Percentiles rank a stretch among this genome's conserved stretches.
Evolutionary conservation across 2,329 filamentous ascomycete genomes (phyloP).

Genomic region (Cercospora sp.): DNA sequence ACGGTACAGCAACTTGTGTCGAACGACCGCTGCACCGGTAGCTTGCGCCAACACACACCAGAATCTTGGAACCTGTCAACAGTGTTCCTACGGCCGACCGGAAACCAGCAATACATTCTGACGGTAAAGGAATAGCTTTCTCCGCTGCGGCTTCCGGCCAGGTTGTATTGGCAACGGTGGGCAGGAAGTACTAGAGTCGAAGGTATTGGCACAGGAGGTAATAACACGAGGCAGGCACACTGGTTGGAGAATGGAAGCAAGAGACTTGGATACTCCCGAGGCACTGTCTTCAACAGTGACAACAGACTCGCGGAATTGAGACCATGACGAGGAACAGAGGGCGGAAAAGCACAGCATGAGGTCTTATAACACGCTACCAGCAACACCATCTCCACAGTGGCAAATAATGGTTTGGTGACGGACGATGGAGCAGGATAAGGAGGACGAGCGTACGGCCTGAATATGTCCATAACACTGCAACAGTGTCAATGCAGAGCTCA

Average conservation of each 20-base stretch:
- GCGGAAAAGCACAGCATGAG: not conserved
- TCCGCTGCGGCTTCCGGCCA: too few species aligned
- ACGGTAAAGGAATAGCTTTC: not conserved
- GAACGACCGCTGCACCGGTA: not conserved
- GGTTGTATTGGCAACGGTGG: not conserved
- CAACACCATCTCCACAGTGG: not conserved
- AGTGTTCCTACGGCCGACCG: not conserved
- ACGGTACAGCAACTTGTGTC: not conserved
- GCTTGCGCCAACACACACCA: not conserved
- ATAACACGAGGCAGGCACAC: not conserved
- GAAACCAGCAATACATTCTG: not conserved
- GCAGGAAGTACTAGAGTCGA: not conserved
- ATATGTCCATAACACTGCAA: not conserved
- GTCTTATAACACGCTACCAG: not conserved
- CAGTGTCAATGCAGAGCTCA: not conserved
- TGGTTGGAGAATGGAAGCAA: not conserved
- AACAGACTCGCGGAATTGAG: not conserved
- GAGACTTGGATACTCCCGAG: not conserved
- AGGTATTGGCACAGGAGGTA: not conserved
- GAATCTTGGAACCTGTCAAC: not conserved
- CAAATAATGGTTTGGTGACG: not conserved
- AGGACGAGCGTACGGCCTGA: not conserved
- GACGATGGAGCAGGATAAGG: not conserved
- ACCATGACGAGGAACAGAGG: not conserved
- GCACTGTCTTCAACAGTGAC: not conserved